Conservation (phyloP, 2,329 filamentous ascomycete genomes). For the Ophiostoma ulmi region DNA sequence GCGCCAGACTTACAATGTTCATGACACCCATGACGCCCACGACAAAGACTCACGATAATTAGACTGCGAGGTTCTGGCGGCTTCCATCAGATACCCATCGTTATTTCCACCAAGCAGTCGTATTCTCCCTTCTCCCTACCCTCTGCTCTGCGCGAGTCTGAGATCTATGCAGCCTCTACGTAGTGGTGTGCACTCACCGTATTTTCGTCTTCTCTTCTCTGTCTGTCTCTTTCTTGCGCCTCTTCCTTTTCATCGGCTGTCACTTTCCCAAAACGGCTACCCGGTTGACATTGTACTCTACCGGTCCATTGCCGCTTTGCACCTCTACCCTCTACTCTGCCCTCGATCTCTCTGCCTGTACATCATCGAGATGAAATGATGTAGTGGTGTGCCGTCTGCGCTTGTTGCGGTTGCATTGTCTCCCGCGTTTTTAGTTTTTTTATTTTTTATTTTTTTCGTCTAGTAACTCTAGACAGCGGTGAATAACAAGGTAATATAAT, state of each 20-base stretch:
- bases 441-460: no score
- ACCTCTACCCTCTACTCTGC: not conserved
- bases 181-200: not conserved
- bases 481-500: no score
- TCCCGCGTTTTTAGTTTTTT: not conserved
- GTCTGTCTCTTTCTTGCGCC: not conserved
- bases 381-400: not conserved
- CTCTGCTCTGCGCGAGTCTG: not conserved
- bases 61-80: no score
- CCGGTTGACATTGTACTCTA: not conserved
- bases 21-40: no score
- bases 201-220: not conserved
- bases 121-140: no score
- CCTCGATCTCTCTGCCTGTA: not conserved
- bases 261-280: conserved; percentile 1
- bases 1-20: no score
- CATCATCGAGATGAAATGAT: not conserved
- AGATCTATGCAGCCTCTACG: not conserved
- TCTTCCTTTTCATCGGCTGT: not conserved
- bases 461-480: no score
- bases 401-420: not conserved
- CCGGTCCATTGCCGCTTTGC: no score
- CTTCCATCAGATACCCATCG: no score
- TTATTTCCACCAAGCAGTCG: no score
- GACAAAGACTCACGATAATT: no score